Conservation (phyloP, 2,329 filamentous ascomycete species). For the Zymoseptoria pseudotritici region DNA sequence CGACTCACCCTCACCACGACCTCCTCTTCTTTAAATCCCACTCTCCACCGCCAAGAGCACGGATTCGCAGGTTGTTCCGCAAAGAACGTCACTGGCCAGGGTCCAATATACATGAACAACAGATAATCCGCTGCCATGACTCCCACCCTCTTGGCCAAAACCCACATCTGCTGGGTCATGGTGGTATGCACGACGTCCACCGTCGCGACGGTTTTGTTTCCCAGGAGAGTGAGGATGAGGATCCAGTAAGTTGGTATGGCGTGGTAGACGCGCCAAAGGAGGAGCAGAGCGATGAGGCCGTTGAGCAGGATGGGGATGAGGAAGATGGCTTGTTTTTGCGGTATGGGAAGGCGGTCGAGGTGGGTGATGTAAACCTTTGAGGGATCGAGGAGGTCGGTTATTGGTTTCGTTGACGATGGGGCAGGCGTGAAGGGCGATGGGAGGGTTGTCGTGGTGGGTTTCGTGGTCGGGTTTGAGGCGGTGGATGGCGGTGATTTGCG, state of each 20-base stretch:
- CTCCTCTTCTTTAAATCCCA: conserved; percentile 74
- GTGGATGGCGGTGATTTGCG: not conserved
- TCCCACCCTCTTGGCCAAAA: conserved; percentile 53
- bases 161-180: conserved; percentile 49
- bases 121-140: conserved; percentile 69
- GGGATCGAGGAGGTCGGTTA: conserved; percentile 59
- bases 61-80: conserved; percentile 58
- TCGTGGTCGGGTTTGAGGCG: not conserved
- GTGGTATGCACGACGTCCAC: conserved; percentile 53
- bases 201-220: conserved; percentile 58
- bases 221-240: conserved; percentile 57
- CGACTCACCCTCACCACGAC: conserved; percentile 73
- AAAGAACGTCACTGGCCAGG: conserved; percentile 47
- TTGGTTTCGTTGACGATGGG: conserved; percentile 55
- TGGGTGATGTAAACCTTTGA: conserved; percentile 76
- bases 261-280: conserved; percentile 61
- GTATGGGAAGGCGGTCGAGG: conserved; percentile 62
- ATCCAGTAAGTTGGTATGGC: conserved; percentile 66
- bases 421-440: conserved; percentile 58
- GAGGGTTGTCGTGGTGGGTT: not conserved
- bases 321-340: conserved; percentile 78
- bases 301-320: conserved; percentile 72
- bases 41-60: conserved; percentile 60
- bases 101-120: conserved; percentile 37
- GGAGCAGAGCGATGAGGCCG: conserved; percentile 53